These are phyloP conservation scores for Metschnikowia santaceciliae DNA, from an alignment of 805 yeast species.

Conservation along the genomic window DNA sequence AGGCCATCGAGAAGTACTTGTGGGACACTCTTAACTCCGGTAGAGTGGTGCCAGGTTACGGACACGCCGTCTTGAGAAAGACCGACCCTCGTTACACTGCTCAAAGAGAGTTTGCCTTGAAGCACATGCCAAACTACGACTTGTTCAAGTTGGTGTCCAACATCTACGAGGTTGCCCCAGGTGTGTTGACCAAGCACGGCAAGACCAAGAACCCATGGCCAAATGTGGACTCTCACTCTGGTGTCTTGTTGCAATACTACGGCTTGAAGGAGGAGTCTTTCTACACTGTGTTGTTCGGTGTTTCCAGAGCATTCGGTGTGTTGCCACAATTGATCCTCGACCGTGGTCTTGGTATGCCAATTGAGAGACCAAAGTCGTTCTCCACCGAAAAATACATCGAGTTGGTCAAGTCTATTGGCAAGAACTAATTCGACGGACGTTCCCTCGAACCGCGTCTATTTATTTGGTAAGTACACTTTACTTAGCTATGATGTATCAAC, in stretches of 20 bases:
- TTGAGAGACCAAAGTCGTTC: constrained; percentile 70
- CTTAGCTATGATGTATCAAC: constrained; percentile 10
- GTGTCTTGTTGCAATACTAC: constrained; percentile 75
- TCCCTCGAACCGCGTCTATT: constrained; percentile 10
- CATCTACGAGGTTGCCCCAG: constrained; percentile 69
- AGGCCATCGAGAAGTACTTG: constrained; percentile 58
- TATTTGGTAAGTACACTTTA: constrained; percentile 12
- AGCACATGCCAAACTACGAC: constrained; percentile 57
- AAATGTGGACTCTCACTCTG: constrained; percentile 77
- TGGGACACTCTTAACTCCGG: constrained; percentile 71
- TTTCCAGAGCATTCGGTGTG: constrained; percentile 76
- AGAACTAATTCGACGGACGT: constrained; percentile 11
- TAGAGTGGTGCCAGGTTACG: constrained; percentile 84
- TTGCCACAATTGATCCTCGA: constrained; percentile 77
- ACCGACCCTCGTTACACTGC: constrained; percentile 81
- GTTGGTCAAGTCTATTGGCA: constrained; percentile 21
- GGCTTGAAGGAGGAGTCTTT: constrained; percentile 70
- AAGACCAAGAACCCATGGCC: constrained; percentile 86
- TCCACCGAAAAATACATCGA: constrained; percentile 27
- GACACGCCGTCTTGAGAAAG: constrained; percentile 81
- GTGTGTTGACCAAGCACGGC: constrained; percentile 71
- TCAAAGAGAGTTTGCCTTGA: constrained; percentile 63
- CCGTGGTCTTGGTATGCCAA: constrained; percentile 71
- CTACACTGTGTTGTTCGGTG: constrained; percentile 81
- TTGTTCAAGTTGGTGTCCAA: constrained; percentile 63